Evolutionary conservation across 306 rosid species (phyloP), one percentile per base, ranked within the genome.

Genomic region (Cicer cuneatum): DNA sequence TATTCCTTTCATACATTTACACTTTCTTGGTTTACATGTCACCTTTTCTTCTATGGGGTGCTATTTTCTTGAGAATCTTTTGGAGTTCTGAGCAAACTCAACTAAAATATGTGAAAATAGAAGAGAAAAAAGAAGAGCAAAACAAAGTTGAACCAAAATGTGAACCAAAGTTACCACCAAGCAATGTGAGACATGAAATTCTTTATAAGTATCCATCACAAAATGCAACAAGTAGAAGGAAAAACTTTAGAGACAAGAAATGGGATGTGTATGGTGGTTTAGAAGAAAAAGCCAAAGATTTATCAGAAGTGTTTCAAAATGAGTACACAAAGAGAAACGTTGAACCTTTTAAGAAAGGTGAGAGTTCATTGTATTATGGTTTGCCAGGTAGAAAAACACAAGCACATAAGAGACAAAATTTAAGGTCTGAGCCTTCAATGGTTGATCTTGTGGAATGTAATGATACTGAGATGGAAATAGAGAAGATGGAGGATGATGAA

Each of bases 41-140:
- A 51, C 99, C 98, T n/a, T 85, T 94, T 74, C 74, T 94, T 59
- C 37, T 85, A 14, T 83, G 84, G 68, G 66, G 65, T 67, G 83
- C 85, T 48, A 14, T 90, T 76, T 82, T 92, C 57, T 54, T 92
- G 33, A 83, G 78, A 83, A 72, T 87, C 9, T 87, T 90, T 77
- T 84, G 93, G 92, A 90, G 89, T 83, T 90, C 99, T 43, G 92
- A 88, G 72, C 77, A 83, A 71, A 78, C 87, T 54, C 56, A 66
- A 37, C 66, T 83, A 73, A 77, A 10, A 52, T 73, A 60, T 62
- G 76, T 24, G 73, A 85, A 78, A 66, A 35, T 5, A 6, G 73
- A 67, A 7, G 70, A 79, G 10, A 85, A 18, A 16, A 71, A 46
- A 14, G 66, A 24, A 69, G 77, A 83, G 19, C 12, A 53, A 5